phyloP scores from a whole-genome alignment of 2,329 filamentous ascomycete species.

The Colletotrichum karsti region DNA sequence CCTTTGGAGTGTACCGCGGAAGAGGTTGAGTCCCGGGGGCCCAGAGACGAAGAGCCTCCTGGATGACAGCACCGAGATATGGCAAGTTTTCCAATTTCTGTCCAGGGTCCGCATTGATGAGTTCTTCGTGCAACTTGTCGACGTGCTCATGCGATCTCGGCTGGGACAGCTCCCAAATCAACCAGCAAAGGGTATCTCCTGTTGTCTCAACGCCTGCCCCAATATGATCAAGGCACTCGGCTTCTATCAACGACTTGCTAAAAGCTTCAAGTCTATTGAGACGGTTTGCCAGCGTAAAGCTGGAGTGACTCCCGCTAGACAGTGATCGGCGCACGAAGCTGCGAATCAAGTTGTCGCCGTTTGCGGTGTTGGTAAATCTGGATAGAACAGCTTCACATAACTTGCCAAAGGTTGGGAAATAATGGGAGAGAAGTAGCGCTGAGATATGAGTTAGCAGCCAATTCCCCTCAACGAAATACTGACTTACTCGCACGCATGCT shows the following conservation, averaged over 20 bases:
- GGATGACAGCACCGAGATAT: neutral
- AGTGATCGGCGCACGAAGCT: neutral
- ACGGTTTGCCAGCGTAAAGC: neutral
- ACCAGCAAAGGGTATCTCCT: constrained; percentile 14
- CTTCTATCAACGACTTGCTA: neutral
- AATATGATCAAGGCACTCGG: constrained; percentile 33
- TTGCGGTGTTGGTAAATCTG: neutral
- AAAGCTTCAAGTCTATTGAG: neutral
- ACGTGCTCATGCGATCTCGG: neutral
- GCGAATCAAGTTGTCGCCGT: neutral
- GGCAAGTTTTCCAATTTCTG: neutral
- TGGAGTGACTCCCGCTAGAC: neutral
- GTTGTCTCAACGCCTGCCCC: constrained; percentile 41
- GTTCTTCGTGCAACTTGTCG: neutral
- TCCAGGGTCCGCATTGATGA: neutral
- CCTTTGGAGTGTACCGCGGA: neutral
- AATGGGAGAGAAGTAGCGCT: neutral
- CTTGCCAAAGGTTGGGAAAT: neutral
- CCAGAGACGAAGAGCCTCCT: neutral
- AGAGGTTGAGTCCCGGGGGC: neutral
- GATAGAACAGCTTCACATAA: neutral
- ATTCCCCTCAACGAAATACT: too few species aligned
- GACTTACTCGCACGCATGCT: neutral
- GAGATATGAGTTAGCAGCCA: neutral
- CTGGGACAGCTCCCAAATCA: constrained; percentile 3